Percentiles rank a stretch among this genome's conserved stretches.
Evolutionary conservation across 148 eudicot genomes (phyloP).

Genomic region (Rhododendron vialii): DNA sequence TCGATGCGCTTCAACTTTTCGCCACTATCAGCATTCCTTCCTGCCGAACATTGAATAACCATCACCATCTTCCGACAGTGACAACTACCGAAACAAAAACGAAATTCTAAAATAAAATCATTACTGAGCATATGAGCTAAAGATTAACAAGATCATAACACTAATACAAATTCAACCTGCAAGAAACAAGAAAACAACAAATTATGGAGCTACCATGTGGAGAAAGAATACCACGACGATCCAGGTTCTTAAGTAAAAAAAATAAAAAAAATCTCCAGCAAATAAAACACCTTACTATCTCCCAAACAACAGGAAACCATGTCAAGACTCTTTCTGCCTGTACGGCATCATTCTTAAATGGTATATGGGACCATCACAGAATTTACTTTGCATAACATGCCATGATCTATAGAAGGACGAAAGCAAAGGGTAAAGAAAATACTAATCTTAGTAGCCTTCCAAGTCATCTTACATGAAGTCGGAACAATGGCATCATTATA

Average conservation of each 20-base stretch:
- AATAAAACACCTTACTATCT: neutral
- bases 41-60: slow-evolving; percentile 30
- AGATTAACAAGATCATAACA: neutral
- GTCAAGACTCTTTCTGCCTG: too few species aligned
- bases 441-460: neutral
- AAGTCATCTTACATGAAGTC: neutral
- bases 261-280: neutral
- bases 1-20: slow-evolving; percentile 63
- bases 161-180: neutral
- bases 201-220: neutral
- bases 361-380: neutral
- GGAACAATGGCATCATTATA: neutral
- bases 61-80: neutral
- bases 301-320: neutral
- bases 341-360: neutral
- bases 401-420: neutral
- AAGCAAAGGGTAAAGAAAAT: neutral
- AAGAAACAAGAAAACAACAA: neutral
- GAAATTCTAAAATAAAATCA: neutral
- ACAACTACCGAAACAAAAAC: neutral
- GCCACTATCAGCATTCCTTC: slow-evolving; percentile 44
- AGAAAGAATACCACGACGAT: neutral
- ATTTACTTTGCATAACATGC: neutral
- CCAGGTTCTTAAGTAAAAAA: neutral
- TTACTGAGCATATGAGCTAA: neutral